A percentile compares a stretch with the other conserved stretches of the same genome.
These are phyloP conservation scores for Trichaptum fuscoviolaceum DNA, from an alignment of 768 basidiomycete species.

Conservation along the genomic window DNA sequence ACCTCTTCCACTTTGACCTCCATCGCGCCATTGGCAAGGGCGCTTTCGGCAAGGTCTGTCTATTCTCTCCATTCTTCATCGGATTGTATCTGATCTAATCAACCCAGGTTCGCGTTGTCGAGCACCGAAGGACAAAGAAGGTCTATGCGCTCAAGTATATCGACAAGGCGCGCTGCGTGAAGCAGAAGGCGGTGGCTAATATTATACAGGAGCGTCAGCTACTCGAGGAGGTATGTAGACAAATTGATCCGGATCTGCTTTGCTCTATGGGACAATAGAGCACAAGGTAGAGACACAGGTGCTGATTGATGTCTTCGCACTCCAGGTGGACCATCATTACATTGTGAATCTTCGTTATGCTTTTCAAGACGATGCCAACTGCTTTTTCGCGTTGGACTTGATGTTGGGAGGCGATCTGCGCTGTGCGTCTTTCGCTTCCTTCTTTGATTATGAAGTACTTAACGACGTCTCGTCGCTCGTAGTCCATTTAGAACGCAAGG, in stretches of 20 bases:
- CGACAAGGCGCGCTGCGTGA: slow-evolving; percentile 48
- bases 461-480: slow-evolving; percentile 5
- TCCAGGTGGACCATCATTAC: slow-evolving; percentile 82
- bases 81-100: slow-evolving; percentile 5
- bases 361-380: slow-evolving; percentile 96
- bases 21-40: slow-evolving; percentile 95
- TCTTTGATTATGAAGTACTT: background rate
- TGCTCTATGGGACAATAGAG: slow-evolving; percentile 18
- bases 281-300: background rate
- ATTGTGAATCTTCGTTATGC: slow-evolving; percentile 90
- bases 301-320: background rate
- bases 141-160: slow-evolving; percentile 55
- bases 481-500: slow-evolving; percentile 84
- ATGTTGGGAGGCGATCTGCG: slow-evolving; percentile 95
- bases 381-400: slow-evolving; percentile 95
- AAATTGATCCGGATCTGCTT: slow-evolving; percentile 4
- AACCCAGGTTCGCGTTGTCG: slow-evolving; percentile 47
- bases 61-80: background rate
- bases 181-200: slow-evolving; percentile 45
- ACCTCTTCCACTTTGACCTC: slow-evolving; percentile 95
- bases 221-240: slow-evolving; percentile 41
- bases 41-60: slow-evolving; percentile 90
- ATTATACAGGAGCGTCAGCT: slow-evolving; percentile 49
- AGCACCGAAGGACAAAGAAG: slow-evolving; percentile 47
- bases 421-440: slow-evolving; percentile 45